Conservation (phyloP, 2,329 filamentous ascomycete genomes). For the Ophiostoma quercus region DNA sequence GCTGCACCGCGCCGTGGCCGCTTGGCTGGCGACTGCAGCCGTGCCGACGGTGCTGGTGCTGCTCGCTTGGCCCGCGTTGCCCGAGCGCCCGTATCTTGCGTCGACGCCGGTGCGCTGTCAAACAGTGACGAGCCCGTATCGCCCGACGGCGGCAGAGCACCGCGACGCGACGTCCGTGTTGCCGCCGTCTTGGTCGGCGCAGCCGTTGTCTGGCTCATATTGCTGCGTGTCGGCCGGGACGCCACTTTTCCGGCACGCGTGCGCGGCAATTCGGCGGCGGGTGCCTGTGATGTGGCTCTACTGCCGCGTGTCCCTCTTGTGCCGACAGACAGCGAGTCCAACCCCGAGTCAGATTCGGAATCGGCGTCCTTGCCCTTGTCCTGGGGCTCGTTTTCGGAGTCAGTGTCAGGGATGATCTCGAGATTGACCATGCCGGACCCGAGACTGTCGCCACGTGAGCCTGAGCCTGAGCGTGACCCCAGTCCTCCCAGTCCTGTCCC, state of each 20-base stretch:
- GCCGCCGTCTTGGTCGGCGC: conserved; percentile 20
- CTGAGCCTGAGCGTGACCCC: not conserved
- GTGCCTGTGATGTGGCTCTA: conserved; percentile 26
- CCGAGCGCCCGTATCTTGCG: conserved; percentile 27
- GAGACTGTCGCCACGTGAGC: not conserved
- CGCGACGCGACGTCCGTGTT: conserved; percentile 19
- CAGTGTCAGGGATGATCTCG: conserved; percentile 23
- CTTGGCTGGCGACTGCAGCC: conserved; percentile 20
- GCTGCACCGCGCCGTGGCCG: conserved; percentile 15
- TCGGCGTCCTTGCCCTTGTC: conserved; percentile 21
- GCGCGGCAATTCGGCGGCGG: conserved; percentile 29
- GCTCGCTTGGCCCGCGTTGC: conserved; percentile 34
- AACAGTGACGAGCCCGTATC: conserved; percentile 18
- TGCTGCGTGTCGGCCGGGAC: conserved; percentile 30
- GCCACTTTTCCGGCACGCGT: conserved; percentile 35
- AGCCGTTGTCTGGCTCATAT: conserved; percentile 26
- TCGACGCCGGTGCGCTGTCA: conserved; percentile 24
- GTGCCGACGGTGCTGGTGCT: conserved; percentile 24
- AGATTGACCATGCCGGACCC: conserved; percentile 15
- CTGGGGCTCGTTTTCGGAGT: conserved; percentile 28
- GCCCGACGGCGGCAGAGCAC: not conserved
- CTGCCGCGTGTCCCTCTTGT: conserved; percentile 15
- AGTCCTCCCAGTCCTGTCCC: not conserved
- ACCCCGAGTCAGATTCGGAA: not conserved
- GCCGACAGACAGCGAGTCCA: not conserved